Conservation (phyloP, 208 protist genomes). For the Ichthyophonus hoferi region DNA sequence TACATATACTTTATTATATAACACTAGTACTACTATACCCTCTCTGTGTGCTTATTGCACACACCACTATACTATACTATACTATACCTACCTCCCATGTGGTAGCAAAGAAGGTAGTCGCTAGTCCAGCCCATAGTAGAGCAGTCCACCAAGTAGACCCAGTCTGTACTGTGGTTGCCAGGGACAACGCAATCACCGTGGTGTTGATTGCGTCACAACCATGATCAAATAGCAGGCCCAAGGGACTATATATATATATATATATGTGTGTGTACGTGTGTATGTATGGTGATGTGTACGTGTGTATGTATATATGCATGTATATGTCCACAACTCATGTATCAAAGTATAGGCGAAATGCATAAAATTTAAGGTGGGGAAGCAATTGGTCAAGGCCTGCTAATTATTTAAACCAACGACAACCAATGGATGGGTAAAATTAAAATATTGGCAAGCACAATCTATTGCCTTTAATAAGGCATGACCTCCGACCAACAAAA, state of each 20-base stretch:
- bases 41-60: no score
- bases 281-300: not conserved
- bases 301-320: not conserved
- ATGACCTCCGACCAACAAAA: no score
- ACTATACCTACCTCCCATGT: not conserved
- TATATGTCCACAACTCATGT: no score
- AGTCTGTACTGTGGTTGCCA: not conserved
- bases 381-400: no score
- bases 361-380: no score
- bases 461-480: no score
- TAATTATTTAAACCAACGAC: no score
- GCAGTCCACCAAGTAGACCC: not conserved
- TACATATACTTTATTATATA: not conserved
- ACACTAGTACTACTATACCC: no score
- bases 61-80: no score
- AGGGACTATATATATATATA: constrained; percentile 3
- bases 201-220: constrained; percentile 57
- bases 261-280: not conserved
- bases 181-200: not conserved
- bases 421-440: no score
- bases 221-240: constrained; percentile 62
- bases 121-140: not conserved
- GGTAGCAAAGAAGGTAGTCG: not conserved
- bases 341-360: no score
- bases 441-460: no score